phyloP scores from a whole-genome alignment of 139 green algal genomes.

The Volvox africanus region DNA sequence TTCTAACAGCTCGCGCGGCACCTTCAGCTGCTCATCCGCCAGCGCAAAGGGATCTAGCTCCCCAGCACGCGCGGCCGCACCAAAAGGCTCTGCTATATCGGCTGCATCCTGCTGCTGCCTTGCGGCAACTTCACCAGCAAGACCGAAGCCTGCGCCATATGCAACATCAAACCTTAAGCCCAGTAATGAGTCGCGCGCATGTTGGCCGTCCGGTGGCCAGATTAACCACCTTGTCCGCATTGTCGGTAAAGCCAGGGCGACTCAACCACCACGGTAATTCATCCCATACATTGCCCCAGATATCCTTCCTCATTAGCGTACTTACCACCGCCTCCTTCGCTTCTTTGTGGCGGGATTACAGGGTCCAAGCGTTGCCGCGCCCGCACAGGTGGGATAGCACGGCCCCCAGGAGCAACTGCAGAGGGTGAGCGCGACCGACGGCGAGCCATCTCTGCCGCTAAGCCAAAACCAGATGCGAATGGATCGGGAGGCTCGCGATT shows the following conservation, averaged over 20 bases:
- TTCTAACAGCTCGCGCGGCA: slow-evolving; percentile 26
- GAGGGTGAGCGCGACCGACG: slow-evolving; percentile 13
- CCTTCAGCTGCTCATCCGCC: slow-evolving; percentile 41
- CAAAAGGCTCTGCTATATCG: slow-evolving; percentile 26
- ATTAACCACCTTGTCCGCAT: no score
- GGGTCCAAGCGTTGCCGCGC: slow-evolving; percentile 37
- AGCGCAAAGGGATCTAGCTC: slow-evolving; percentile 38
- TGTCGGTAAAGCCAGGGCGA: no score
- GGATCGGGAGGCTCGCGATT: slow-evolving; percentile 14
- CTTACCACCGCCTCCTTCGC: slow-evolving; percentile 24
- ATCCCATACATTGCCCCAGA: no score
- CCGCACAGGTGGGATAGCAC: slow-evolving; percentile 33
- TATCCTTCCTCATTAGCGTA: background rate
- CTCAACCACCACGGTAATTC: no score
- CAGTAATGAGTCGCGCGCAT: no score
- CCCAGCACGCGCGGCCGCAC: background rate
- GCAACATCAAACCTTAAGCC: background rate
- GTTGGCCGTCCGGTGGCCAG: no score
- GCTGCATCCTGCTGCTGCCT: background rate
- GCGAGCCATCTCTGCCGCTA: slow-evolving; percentile 55
- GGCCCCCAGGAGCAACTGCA: background rate
- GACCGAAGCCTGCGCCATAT: slow-evolving; percentile 6
- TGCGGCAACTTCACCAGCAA: slow-evolving; percentile 25
- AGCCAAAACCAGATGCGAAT: slow-evolving; percentile 42
- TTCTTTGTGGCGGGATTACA: slow-evolving; percentile 15